Evolutionary conservation across 306 rosid genomes (phyloP).

Genomic region (Vachellia collinsii): DNA sequence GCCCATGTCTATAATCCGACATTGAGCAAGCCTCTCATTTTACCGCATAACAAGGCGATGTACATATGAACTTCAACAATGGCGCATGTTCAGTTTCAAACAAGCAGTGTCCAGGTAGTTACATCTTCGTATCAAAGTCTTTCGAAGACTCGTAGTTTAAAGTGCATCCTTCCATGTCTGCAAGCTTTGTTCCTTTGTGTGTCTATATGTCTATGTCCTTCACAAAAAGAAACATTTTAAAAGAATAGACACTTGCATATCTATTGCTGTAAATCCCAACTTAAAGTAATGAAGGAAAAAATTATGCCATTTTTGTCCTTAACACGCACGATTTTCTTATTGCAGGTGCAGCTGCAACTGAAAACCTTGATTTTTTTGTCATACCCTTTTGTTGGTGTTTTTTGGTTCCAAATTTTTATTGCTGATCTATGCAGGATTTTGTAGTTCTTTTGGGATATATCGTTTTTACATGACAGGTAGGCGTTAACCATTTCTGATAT

Average conservation of each 20-base stretch:
- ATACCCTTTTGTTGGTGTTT: not conserved
- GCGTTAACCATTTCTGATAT: not conserved
- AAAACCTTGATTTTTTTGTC: not conserved
- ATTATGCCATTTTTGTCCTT: not conserved
- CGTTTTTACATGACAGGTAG: not conserved
- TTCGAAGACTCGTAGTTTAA: not conserved
- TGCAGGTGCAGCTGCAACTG: not conserved
- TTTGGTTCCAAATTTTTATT: not conserved
- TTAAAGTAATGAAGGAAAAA: not conserved
- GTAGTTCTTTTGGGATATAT: not conserved
- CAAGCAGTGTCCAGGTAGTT: not conserved
- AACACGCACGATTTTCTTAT: not conserved
- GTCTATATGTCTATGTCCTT: not conserved
- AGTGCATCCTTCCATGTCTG: not conserved
- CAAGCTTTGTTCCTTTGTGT: not conserved
- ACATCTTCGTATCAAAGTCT: constrained; percentile 17
- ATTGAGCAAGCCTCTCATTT: constrained; percentile 23
- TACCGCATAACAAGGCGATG: constrained; percentile 20
- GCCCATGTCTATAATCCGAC: constrained; percentile 4
- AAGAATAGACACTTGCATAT: not conserved
- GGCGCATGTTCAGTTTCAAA: constrained; percentile 12
- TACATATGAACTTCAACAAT: constrained; percentile 20
- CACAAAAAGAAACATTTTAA: not conserved
- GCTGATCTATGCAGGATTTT: not conserved
- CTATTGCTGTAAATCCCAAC: not conserved